These are phyloP conservation scores for Rutstroemia sp. DNA, from an alignment of 2,329 filamentous ascomycete genomes.

Conservation along the genomic window DNA sequence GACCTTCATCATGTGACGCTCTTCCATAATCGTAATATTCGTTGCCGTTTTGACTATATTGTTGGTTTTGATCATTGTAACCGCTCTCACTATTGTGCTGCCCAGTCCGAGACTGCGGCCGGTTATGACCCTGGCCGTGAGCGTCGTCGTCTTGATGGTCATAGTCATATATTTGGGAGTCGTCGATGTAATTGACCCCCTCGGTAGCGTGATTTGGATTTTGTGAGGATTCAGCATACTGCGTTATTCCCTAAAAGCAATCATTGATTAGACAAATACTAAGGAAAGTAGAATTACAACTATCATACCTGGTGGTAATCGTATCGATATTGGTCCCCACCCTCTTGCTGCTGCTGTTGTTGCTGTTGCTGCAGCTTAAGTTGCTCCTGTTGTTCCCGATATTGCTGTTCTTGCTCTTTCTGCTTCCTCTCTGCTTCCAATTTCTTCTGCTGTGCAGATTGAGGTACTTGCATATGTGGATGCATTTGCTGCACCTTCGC, in stretches of 20 bases:
- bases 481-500: slow-evolving; percentile 99
- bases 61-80: slow-evolving; percentile 26
- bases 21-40: slow-evolving; percentile 26
- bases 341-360: slow-evolving; percentile 29
- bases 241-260: slow-evolving; percentile 26
- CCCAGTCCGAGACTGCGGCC: slow-evolving; percentile 29
- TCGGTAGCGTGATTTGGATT: slow-evolving; percentile 28
- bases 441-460: slow-evolving; percentile 66
- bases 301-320: slow-evolving; percentile 31
- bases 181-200: slow-evolving; percentile 37
- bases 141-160: slow-evolving; percentile 34
- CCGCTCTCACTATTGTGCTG: slow-evolving; percentile 27
- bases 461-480: slow-evolving; percentile 86
- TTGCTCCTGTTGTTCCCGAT: slow-evolving; percentile 27
- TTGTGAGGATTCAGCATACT: slow-evolving; percentile 30
- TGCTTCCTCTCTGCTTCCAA: slow-evolving; percentile 48
- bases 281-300: neutral
- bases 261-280: too few species aligned
- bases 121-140: slow-evolving; percentile 20
- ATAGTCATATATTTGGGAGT: slow-evolving; percentile 45
- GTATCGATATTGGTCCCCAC: slow-evolving; percentile 28
- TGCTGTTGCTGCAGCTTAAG: slow-evolving; percentile 27
- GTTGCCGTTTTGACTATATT: slow-evolving; percentile 23
- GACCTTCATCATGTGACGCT: slow-evolving; percentile 16
- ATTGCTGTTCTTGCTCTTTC: slow-evolving; percentile 32